phyloP scores from a whole-genome alignment of 2,329 filamentous ascomycete species.

The Aspergillus brunneoviolaceus region DNA sequence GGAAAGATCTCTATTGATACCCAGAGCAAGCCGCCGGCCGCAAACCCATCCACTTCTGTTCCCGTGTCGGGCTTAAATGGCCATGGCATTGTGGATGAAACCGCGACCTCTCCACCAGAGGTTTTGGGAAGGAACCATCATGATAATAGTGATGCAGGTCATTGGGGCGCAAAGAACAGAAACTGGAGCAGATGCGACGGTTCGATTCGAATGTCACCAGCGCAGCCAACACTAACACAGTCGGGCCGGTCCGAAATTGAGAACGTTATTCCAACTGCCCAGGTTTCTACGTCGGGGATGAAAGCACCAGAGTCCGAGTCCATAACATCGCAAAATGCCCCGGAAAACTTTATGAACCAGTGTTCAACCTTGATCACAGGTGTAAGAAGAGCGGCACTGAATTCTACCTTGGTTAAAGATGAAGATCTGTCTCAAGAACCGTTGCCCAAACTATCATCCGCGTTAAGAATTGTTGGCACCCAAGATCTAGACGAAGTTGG shows the following conservation, averaged over 20 bases:
- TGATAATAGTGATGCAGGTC: neutral
- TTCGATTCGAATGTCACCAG: neutral
- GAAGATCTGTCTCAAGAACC: constrained; percentile 39
- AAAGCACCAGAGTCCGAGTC: constrained; percentile 26
- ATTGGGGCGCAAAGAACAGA: neutral
- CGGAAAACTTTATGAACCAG: neutral
- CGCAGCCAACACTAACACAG: constrained; percentile 19
- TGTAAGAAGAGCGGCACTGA: constrained; percentile 6
- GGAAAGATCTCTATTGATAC: constrained; percentile 1
- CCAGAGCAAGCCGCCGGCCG: neutral
- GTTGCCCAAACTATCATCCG: constrained; percentile 13
- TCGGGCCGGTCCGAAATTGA: constrained; percentile 14
- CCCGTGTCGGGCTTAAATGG: neutral
- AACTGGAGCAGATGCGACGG: neutral
- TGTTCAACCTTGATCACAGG: constrained; percentile 3
- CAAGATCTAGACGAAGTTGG: constrained; percentile 60
- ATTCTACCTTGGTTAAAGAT: constrained; percentile 34
- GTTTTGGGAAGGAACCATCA: neutral
- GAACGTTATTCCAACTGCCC: neutral
- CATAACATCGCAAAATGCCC: neutral
- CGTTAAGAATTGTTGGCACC: constrained; percentile 50
- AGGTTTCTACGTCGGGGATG: neutral
- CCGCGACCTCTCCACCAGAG: neutral
- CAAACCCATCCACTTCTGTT: neutral
- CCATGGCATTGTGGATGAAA: neutral